phyloP scores from a whole-genome alignment of 2,329 filamentous ascomycete genomes.

The Pseudomassariella vexata region DNA sequence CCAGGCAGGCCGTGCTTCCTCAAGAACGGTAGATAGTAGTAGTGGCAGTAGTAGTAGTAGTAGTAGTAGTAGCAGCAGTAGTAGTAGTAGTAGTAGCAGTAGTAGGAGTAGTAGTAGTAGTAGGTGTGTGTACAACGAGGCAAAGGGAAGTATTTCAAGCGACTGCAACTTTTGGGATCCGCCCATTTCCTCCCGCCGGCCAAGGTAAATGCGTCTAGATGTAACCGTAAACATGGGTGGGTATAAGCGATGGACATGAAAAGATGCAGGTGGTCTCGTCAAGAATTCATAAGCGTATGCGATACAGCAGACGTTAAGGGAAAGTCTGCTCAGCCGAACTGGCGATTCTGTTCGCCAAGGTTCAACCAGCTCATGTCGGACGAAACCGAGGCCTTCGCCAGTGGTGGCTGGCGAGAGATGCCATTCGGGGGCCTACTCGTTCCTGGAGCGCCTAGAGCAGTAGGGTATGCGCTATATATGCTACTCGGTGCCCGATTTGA shows the following conservation, averaged over 20 bases:
- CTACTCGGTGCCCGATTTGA: slow-evolving; percentile 45
- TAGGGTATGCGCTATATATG: slow-evolving; percentile 41
- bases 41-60: too few species aligned
- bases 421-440: slow-evolving; percentile 23
- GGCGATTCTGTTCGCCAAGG: slow-evolving; percentile 43
- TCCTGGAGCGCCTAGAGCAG: slow-evolving; percentile 29
- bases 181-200: too few species aligned
- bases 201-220: too few species aligned
- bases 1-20: too few species aligned
- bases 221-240: slow-evolving; percentile 5
- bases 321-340: slow-evolving; percentile 9
- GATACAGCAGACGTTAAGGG: slow-evolving; percentile 2
- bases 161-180: too few species aligned
- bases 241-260: slow-evolving; percentile 3
- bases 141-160: too few species aligned
- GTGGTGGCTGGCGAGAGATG: slow-evolving; percentile 43
- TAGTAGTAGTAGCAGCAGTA: too few species aligned
- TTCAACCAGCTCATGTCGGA: slow-evolving; percentile 80
- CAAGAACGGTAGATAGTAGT: too few species aligned
- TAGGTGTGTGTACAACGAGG: too few species aligned
- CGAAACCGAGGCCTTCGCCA: slow-evolving; percentile 42
- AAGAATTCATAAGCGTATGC: slow-evolving; percentile 4
- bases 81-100: too few species aligned
- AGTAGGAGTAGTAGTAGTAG: too few species aligned
- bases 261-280: too few species aligned